These are phyloP conservation scores for Fonsecaea pedrosoi DNA, from an alignment of 2,329 filamentous ascomycete genomes.

Conservation along the genomic window DNA sequence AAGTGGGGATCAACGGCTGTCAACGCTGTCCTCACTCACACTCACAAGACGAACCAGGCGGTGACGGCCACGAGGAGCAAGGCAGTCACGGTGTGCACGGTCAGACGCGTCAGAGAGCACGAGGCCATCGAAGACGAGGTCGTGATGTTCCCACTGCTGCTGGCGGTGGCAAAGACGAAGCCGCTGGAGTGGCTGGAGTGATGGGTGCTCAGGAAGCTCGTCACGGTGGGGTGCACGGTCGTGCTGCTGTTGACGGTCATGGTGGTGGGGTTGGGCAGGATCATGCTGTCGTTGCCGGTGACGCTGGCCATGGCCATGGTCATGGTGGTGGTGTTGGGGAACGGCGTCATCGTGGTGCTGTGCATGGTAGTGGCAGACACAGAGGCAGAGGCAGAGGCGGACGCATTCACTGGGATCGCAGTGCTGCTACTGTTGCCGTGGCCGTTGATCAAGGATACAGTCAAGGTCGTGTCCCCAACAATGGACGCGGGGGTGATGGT, in stretches of 20 bases:
- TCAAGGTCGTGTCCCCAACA: not conserved
- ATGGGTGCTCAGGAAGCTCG: not conserved
- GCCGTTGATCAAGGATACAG: not conserved
- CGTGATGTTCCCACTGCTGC: too few species aligned
- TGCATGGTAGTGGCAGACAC: not conserved
- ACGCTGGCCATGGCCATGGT: not conserved
- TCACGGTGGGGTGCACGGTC: not conserved
- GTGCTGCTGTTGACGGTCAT: conserved; percentile 1
- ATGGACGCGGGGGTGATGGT: not conserved
- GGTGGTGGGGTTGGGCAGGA: not conserved
- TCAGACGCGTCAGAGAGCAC: not conserved
- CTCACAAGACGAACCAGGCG: conserved; percentile 20
- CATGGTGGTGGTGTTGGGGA: conserved; percentile 6
- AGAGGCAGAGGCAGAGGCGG: not conserved
- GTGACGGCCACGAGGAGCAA: conserved; percentile 7
- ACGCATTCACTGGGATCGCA: not conserved
- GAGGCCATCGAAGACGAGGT: not conserved
- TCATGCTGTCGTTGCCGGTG: not conserved
- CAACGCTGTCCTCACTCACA: not conserved
- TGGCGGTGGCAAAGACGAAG: too few species aligned
- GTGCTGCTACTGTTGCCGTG: not conserved
- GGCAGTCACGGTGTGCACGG: conserved; percentile 1
- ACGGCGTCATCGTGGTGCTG: not conserved
- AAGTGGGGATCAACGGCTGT: too few species aligned
- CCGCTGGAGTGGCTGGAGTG: not conserved